Conservation (phyloP, 257 asterid species). For the Cynanchum wilfordii region DNA sequence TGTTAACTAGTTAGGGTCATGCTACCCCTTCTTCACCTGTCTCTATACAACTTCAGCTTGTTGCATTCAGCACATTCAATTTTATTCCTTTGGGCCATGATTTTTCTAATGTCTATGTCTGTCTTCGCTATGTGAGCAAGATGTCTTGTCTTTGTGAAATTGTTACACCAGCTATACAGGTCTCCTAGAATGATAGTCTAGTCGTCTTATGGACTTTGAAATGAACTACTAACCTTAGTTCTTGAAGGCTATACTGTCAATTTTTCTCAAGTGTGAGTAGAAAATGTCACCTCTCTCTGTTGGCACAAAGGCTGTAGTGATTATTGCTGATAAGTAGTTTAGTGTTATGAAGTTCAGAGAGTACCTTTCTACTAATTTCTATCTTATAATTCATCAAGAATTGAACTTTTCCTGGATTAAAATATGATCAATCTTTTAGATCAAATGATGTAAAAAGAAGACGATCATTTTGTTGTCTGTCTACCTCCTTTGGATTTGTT, state of each 20-base stretch:
- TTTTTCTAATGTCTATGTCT: background rate
- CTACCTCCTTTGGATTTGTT: too few relatives aligned
- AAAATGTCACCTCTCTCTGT: background rate
- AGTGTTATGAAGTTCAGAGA: background rate
- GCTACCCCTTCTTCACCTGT: background rate
- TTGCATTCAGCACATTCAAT: background rate
- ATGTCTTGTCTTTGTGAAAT: background rate
- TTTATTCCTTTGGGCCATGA: background rate
- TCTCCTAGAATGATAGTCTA: background rate
- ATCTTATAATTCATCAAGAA: background rate
- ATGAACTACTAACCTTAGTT: background rate
- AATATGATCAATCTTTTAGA: background rate
- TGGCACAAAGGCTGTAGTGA: background rate
- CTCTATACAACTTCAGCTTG: background rate
- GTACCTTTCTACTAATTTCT: background rate
- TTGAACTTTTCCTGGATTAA: background rate
- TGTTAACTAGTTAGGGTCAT: too few relatives aligned
- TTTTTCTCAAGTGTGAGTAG: background rate
- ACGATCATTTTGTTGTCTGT: background rate
- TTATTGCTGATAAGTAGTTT: background rate
- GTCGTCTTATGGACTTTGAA: background rate
- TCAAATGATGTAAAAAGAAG: background rate
- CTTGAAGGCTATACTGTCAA: background rate
- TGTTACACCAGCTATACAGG: background rate
- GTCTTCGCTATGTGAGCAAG: background rate